phyloP scores from a whole-genome alignment of 352 stramenopile genomes.

The Phytophthora pistaciae region DNA sequence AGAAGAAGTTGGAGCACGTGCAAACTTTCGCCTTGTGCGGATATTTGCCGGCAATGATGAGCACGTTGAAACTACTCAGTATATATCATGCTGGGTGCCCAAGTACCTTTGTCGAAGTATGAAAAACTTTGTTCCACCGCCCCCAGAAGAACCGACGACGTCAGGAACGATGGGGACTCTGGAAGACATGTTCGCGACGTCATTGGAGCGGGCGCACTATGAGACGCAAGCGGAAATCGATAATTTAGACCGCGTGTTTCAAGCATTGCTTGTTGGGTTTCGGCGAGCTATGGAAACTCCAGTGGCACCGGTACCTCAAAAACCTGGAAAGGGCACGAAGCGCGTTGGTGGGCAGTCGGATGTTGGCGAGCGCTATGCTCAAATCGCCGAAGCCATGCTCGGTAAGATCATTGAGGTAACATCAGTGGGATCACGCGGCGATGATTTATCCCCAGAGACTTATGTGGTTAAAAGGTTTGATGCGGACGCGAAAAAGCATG shows the following conservation, averaged over 20 bases:
- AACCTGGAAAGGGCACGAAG: conserved; percentile 18
- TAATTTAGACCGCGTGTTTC: conserved; percentile 39
- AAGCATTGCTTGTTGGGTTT: conserved; percentile 42
- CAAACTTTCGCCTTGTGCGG: conserved; percentile 66
- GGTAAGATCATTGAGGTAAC: conserved; percentile 40
- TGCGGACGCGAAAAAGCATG: conserved; percentile 22
- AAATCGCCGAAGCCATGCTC: conserved; percentile 41
- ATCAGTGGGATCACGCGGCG: conserved; percentile 13
- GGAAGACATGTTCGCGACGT: conserved; percentile 23
- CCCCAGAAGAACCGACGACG: background rate
- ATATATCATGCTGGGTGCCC: conserved; percentile 79
- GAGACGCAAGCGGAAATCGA: conserved; percentile 38
- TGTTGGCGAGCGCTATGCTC: conserved; percentile 19
- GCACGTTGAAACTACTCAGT: conserved; percentile 41
- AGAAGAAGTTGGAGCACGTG: conserved; percentile 42
- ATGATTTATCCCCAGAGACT: conserved; percentile 14
- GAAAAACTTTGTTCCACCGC: conserved; percentile 28
- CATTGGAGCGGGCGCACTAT: conserved; percentile 31
- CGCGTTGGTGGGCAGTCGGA: conserved; percentile 12
- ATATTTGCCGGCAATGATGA: conserved; percentile 51
- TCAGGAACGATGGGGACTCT: conserved; percentile 14
- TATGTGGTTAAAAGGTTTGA: conserved; percentile 38
- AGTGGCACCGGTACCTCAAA: background rate
- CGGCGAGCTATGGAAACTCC: conserved; percentile 7
- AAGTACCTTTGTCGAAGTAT: conserved; percentile 82